Evolutionary conservation across 2,329 filamentous ascomycete species (phyloP).

Genomic region (Fusarium dimerum): DNA sequence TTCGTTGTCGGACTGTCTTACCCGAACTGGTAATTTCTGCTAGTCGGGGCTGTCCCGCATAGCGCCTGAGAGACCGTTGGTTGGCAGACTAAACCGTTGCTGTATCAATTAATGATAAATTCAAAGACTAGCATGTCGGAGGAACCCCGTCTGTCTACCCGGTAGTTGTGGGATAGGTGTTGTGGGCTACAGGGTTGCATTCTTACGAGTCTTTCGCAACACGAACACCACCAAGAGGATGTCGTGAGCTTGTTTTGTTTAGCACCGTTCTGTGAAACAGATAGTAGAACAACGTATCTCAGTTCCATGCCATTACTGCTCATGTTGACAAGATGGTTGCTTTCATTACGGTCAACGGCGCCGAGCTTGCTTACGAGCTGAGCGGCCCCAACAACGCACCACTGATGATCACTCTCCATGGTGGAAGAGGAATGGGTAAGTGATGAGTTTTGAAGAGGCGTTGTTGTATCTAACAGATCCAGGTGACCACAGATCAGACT

Average conservation of each 20-base stretch:
- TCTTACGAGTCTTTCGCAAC: too few species aligned
- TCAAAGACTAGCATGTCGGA: too few species aligned
- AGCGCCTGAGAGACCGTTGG: background rate
- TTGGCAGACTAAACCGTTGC: background rate
- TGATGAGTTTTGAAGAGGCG: background rate
- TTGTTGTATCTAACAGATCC: background rate
- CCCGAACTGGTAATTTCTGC: background rate
- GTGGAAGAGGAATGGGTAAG: conserved; percentile 21
- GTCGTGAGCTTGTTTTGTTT: too few species aligned
- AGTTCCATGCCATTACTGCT: background rate
- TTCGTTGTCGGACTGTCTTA: conserved; percentile 1
- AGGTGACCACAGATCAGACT: conserved; percentile 19
- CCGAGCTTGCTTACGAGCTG: conserved; percentile 14
- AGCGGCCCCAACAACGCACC: conserved; percentile 9
- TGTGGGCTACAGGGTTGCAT: too few species aligned
- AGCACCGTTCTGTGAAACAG: too few species aligned
- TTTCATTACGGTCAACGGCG: conserved; percentile 12
- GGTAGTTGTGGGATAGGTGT: too few species aligned
- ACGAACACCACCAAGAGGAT: too few species aligned
- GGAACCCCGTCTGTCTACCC: too few species aligned
- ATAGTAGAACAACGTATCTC: background rate
- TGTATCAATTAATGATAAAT: background rate
- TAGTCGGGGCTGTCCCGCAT: background rate
- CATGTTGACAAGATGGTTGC: conserved; percentile 7
- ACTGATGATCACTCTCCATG: conserved; percentile 20